Percentiles rank a stretch among this genome's conserved stretches.
phyloP scores from a whole-genome alignment of 345 rosid genomes.

The Bruguiera gymnorhiza region DNA sequence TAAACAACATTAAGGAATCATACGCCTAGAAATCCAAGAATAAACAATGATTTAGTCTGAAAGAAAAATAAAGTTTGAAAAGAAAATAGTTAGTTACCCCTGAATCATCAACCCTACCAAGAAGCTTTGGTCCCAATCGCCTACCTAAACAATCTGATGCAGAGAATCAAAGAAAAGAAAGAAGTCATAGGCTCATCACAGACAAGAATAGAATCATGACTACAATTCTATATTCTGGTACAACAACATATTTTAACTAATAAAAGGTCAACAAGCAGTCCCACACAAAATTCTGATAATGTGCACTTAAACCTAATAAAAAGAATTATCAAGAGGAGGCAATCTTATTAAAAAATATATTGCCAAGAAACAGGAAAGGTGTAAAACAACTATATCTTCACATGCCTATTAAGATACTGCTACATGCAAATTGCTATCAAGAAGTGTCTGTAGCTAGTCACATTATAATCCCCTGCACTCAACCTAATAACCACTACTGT shows the following conservation, averaged over 20 bases:
- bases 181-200: conserved; percentile 19
- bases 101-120: conserved; percentile 88
- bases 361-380: background rate
- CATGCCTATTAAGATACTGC: background rate
- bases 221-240: background rate
- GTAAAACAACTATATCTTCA: background rate
- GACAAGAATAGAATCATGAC: conserved; percentile 10
- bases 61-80: background rate
- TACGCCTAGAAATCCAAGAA: background rate
- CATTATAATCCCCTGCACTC: background rate
- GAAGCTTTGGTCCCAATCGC: conserved; percentile 94
- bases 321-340: background rate
- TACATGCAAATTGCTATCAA: background rate
- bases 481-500: background rate
- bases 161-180: conserved; percentile 17
- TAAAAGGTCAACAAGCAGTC: too few relatives aligned
- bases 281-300: background rate
- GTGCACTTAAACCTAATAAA: background rate
- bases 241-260: background rate
- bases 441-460: background rate
- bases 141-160: conserved; percentile 95
- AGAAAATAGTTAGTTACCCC: conserved; percentile 51
- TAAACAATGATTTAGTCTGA: background rate
- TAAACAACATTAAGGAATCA: conserved; percentile 18
- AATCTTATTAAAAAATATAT: too few relatives aligned